Conservation (phyloP, 2,329 filamentous ascomycete species). For the Fusarium foetens region DNA sequence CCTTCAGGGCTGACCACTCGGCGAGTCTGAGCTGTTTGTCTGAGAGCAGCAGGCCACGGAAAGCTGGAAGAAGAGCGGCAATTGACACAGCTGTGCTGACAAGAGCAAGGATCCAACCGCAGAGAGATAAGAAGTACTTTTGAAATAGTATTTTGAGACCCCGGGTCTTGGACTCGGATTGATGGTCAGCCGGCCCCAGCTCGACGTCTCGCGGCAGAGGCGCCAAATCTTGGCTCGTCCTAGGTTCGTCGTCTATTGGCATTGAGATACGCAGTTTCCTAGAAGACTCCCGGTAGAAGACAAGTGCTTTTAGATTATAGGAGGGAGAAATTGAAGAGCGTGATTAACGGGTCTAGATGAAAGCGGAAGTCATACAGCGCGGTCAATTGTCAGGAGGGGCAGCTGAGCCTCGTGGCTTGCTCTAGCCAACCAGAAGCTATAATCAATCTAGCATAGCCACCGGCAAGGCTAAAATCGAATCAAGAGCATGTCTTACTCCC, state of each 20-base stretch:
- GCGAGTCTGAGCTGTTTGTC: neutral
- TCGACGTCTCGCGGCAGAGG: neutral
- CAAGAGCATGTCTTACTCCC: neutral
- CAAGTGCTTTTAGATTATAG: no score
- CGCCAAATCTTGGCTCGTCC: no score
- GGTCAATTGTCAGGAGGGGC: neutral
- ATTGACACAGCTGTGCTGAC: neutral
- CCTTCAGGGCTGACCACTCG: neutral
- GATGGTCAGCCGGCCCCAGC: neutral
- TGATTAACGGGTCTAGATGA: neutral
- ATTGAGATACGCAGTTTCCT: neutral
- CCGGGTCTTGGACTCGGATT: neutral
- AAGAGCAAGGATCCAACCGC: neutral
- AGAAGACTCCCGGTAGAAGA: no score
- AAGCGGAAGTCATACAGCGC: neutral
- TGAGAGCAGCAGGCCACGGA: neutral
- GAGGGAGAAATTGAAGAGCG: neutral
- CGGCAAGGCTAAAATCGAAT: neutral
- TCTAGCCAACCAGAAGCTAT: neutral
- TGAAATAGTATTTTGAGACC: neutral
- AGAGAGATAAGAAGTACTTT: neutral
- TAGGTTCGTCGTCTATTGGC: neutral
- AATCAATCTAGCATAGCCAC: neutral
- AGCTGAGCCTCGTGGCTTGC: neutral
- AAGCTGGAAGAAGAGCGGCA: neutral